Conservation (phyloP, 1,139 yeast species). For the Geotrichum klebahnii region DNA sequence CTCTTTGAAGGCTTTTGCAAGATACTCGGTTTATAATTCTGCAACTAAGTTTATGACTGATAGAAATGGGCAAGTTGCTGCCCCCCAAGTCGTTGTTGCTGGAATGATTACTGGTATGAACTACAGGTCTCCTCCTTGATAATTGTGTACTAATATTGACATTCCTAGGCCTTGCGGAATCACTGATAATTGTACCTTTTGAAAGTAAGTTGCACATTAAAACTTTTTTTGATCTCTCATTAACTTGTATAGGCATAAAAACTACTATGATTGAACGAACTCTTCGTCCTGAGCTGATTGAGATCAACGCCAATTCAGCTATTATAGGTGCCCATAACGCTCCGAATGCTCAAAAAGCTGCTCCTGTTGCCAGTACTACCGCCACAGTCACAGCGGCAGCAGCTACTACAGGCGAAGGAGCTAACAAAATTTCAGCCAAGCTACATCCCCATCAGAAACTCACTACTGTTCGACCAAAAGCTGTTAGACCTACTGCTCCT, state of each 20-base stretch:
- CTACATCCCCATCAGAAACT: constrained; percentile 11
- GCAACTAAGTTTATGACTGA: constrained; percentile 70
- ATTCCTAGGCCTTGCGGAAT: constrained; percentile 51
- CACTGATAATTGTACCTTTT: constrained; percentile 82
- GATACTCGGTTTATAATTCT: constrained; percentile 72
- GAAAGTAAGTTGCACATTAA: constrained; percentile 46
- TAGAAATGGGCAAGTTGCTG: constrained; percentile 32
- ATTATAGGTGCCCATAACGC: constrained; percentile 7
- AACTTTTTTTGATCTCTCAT: not conserved
- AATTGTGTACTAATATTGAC: not conserved
- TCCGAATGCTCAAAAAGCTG: not conserved
- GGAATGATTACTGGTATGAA: constrained; percentile 71
- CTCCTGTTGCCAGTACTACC: not conserved
- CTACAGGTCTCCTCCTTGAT: not conserved
- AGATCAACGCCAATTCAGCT: constrained; percentile 17
- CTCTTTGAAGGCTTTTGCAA: constrained; percentile 62
- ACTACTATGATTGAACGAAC: constrained; percentile 70
- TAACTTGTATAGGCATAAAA: constrained; percentile 47
- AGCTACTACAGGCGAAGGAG: constrained; percentile 5
- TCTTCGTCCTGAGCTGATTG: constrained; percentile 12
- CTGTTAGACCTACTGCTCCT: constrained; percentile 19
- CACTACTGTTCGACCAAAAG: constrained; percentile 23
- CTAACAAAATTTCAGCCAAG: constrained; percentile 3
- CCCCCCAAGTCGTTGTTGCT: constrained; percentile 53
- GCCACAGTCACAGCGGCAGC: not conserved